These are phyloP conservation scores for Meyerozyma guilliermondii DNA, from an alignment of 1,139 yeast genomes.

Conservation along the genomic window DNA sequence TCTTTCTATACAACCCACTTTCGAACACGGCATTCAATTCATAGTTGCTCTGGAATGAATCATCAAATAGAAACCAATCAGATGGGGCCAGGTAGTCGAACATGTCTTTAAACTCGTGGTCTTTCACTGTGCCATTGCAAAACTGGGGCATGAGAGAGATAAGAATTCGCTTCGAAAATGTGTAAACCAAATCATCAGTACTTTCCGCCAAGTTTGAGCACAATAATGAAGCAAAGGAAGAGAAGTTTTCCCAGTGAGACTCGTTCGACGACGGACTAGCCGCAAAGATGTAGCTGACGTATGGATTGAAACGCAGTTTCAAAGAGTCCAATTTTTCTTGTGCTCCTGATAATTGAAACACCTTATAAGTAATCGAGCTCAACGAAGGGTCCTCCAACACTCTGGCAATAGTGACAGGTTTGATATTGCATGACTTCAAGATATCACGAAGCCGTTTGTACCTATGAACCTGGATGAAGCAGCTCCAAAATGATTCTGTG, in stretches of 20 bases:
- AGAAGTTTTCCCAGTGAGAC: background rate
- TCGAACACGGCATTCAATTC: background rate
- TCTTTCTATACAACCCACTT: background rate
- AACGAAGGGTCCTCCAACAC: background rate
- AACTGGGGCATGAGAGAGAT: background rate
- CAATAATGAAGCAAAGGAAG: background rate
- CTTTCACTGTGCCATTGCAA: slow-evolving; percentile 1
- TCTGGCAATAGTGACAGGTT: background rate
- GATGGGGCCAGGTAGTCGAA: too few relatives aligned
- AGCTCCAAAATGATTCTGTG: background rate
- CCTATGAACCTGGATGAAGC: slow-evolving; percentile 21
- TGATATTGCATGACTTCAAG: slow-evolving; percentile 9
- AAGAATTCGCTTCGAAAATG: background rate
- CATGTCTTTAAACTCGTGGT: background rate
- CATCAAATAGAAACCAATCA: background rate
- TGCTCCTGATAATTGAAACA: background rate
- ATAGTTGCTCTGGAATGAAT: background rate
- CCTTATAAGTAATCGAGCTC: background rate
- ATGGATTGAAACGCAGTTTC: background rate
- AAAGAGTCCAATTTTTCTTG: background rate
- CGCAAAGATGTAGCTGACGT: background rate
- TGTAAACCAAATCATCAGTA: background rate
- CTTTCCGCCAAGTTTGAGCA: background rate
- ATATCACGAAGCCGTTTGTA: slow-evolving; percentile 20
- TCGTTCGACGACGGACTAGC: background rate